Evolutionary conservation across 1,139 yeast species (phyloP), one percentile per base, ranked within the genome.

Genomic region (Yamadazyma triangularis): DNA sequence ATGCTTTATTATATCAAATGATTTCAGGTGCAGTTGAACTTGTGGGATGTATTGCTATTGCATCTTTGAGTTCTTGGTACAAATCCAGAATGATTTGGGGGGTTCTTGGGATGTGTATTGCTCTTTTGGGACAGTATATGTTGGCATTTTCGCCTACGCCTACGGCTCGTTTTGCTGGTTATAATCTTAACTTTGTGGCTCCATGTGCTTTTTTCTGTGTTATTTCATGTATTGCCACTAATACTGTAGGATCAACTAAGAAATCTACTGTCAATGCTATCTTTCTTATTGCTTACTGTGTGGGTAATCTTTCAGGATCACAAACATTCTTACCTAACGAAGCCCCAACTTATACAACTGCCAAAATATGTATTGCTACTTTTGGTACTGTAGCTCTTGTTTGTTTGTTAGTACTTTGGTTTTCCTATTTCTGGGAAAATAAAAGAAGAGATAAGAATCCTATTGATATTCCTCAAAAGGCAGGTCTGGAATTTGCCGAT

Each of bases 171-270:
- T 48, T 71, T 33, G 70, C 73, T 12, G 79, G 79, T 14, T 67
- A 57, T 34, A 35, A 34, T 16, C n/a, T 55, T 8, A 41, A 42
- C 28, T 30, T 31, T 8, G 24, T 62, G 4, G 48, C 53, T 4
- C 67, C 70, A 2, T 53, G 73, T 25, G 64, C 71, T 1, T 65
- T 67, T 33, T 68, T 75, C 27, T 73, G 76, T 41, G 47, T 67
- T 21, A 57, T 76, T 38, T 58, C 76, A 13, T 53, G 64, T 32
- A 59, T 77, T 30, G 58, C 77, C 10, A 64, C 77, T 3, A 82
- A 82, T 46, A 73, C 77, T 8, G 81, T 87, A 3, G 91, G 91
- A 13, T 78, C 77, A 45, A 79, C 87, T 12, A 81, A 81, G 53
- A 76, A 79, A 50, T 57, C 74, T 28, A 72, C 78, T 4, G 71